These are phyloP conservation scores for barley (Hordeum vulgare) DNA, from an alignment of 176 grass and related monocot genomes.

Conservation along the genomic window MorexV3_pseudomolecules_assembly NC_058522.1:38525573-38526072, in stretches of 20 bases:
- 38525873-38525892: neutral
- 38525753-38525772: neutral
- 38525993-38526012: neutral
- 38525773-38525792: neutral
- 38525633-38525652: constrained; percentile 51
- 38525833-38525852: neutral
- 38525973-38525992: neutral
- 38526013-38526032: neutral
- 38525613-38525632: constrained; percentile 30
- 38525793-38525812: neutral
- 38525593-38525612: constrained; percentile 33
- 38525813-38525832: neutral
- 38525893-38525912: neutral
- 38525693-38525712: constrained; percentile 49
- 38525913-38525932: neutral
- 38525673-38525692: constrained; percentile 56
- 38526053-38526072: neutral
- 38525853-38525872: neutral
- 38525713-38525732: neutral
- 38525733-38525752: constrained; percentile 14
- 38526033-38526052: neutral
- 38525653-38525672: constrained; percentile 68
- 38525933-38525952: neutral
- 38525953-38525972: neutral
- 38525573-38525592: constrained; percentile 2